A percentile compares a stretch with the other conserved stretches of the same genome.
phyloP scores from a whole-genome alignment of 768 basidiomycete species.

The Boletus subparvulus region DNA sequence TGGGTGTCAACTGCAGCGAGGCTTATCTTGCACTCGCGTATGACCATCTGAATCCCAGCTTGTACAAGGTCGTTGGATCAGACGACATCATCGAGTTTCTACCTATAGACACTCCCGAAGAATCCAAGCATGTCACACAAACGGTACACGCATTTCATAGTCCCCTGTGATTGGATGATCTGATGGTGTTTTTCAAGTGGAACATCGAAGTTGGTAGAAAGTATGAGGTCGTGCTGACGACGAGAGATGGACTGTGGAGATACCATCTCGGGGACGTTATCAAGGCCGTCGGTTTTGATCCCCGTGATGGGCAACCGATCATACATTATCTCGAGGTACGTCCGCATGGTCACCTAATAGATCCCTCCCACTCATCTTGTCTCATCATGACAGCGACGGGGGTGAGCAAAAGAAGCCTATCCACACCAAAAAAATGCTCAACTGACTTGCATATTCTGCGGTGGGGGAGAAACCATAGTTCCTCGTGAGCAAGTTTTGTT shows the following conservation, averaged over 20 bases:
- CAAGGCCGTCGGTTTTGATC: constrained; percentile 23
- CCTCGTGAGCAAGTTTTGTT: too few species aligned
- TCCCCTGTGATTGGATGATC: not conserved
- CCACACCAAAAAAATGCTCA: not conserved
- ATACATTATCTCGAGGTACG: constrained; percentile 26
- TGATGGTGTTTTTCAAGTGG: constrained; percentile 15
- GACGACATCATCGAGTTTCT: constrained; percentile 28
- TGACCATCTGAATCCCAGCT: constrained; percentile 20
- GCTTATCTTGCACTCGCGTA: constrained; percentile 23
- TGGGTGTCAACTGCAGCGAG: constrained; percentile 25
- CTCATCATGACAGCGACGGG: constrained; percentile 14
- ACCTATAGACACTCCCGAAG: constrained; percentile 18
- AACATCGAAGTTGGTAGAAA: constrained; percentile 15
- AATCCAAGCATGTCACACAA: constrained; percentile 19
- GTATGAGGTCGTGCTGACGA: constrained; percentile 25
- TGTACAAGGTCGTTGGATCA: constrained; percentile 25
- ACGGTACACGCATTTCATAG: constrained; percentile 4
- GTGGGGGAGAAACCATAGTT: too few species aligned
- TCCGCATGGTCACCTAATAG: not conserved
- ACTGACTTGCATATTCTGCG: not conserved
- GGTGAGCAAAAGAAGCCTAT: constrained; percentile 9
- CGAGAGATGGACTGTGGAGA: constrained; percentile 26
- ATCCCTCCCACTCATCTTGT: not conserved
- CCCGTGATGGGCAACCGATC: constrained; percentile 19
- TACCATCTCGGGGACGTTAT: constrained; percentile 23